Base-by-base conservation (phyloP, 768 basidiomycete species). In the Suillus luteus region DNA sequence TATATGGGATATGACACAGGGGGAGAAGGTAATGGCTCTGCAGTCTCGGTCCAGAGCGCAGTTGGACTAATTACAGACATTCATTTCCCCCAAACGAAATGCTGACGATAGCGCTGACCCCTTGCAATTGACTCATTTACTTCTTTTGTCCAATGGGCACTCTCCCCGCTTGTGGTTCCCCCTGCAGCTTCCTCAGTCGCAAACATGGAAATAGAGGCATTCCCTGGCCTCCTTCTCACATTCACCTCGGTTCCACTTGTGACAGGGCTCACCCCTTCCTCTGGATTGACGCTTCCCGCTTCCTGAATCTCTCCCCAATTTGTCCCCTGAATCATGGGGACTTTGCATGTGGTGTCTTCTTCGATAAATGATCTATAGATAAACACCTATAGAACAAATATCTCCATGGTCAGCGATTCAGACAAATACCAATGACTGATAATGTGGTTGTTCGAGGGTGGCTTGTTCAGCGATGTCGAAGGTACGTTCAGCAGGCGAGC, bases 1-100 rank as follows among this genome's bases (percentile, higher is more conserved):
- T n/a, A n/a, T n/a, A n/a, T n/a, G n/a, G n/a, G n/a, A n/a, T n/a
- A n/a, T n/a, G n/a, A n/a, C n/a, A n/a, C n/a, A 0, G 15, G 1
- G 69, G 72, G 0, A 68, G 68, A 0, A 8, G 57, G 64, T 19
- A 62, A 10, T 0, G 64, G 49, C 0, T 24, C 0, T 10, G 60
- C 46, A 0, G 22, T n/a, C 5, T 57, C 17, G 12, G 61, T 62
- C 61, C 57, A 58, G 0, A 40, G 7, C 0, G 54, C 64, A 0
- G 55, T 62, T 0, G 12, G 44, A 37, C 64, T 65, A 0, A 55
- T 2, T 2, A 31, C 27, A 1, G 27, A 27, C 27, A 27, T 27
- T 27, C 3, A 3, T 3, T 27, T 27, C 3, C 27, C 27, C 27
- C 64, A 65, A 7, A 62, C n/a, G 1, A 59, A 6, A 1, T 62